Evolutionary conservation across 768 basidiomycete species (phyloP).

Genomic region (Rubroboletus pulcherrimus): DNA sequence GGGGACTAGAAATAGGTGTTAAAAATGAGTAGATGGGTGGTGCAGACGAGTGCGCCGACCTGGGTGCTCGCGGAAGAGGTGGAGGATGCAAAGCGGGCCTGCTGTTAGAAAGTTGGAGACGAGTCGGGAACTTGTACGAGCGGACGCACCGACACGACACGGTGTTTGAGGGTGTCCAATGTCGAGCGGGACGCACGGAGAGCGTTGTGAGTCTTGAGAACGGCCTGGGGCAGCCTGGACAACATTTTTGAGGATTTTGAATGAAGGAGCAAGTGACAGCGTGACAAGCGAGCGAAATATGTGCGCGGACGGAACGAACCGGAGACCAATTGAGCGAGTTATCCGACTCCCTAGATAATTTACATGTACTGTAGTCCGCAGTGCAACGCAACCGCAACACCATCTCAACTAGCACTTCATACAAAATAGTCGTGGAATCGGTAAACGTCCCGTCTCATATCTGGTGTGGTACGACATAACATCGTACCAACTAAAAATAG

Average conservation of each 20-base stretch:
- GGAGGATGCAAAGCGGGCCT: conserved; percentile 74
- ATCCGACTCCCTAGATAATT: conserved; percentile 28
- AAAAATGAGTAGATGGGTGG: background rate
- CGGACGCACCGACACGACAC: conserved; percentile 47
- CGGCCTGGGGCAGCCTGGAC: conserved; percentile 75
- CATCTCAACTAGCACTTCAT: conserved; percentile 13
- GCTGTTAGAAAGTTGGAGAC: conserved; percentile 20
- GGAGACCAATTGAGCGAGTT: conserved; percentile 32
- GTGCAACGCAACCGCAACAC: conserved; percentile 1
- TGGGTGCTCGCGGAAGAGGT: conserved; percentile 55
- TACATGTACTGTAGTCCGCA: conserved; percentile 17
- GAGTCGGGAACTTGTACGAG: conserved; percentile 6
- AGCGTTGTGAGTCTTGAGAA: conserved; percentile 56
- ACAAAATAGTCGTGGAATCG: conserved; percentile 17
- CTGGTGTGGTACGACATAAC: conserved; percentile 16
- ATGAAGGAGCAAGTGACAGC: conserved; percentile 32
- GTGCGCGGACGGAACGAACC: conserved; percentile 43
- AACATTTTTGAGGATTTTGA: conserved; percentile 68
- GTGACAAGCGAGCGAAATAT: conserved; percentile 44
- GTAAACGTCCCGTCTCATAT: conserved; percentile 5
- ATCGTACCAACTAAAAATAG: conserved; percentile 3
- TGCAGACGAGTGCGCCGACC: conserved; percentile 42
- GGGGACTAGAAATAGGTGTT: conserved; percentile 44
- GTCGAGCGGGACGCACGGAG: conserved; percentile 45
- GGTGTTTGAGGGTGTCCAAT: conserved; percentile 39